phyloP scores from a whole-genome alignment of 345 rosid species.

The Brassica napus region DNA sequence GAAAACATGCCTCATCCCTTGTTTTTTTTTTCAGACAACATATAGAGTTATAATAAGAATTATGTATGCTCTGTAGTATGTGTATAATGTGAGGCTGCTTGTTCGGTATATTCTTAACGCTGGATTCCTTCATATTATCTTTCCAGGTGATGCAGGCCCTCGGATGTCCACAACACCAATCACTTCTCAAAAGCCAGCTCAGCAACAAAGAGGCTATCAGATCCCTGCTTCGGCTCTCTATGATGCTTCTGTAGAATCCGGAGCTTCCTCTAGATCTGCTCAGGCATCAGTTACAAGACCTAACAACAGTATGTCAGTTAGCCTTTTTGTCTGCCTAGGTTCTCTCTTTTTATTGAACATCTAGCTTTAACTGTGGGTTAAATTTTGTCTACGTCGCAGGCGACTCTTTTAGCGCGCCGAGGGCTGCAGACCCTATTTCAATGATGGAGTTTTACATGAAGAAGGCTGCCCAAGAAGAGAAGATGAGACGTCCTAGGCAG shows the following conservation, averaged over 20 bases:
- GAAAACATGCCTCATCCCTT: neutral
- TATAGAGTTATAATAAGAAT: neutral
- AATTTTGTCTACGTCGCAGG: conserved; percentile 32
- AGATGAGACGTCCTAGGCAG: conserved; percentile 81
- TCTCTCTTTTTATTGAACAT: neutral
- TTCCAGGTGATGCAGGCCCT: conserved; percentile 52
- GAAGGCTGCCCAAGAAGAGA: conserved; percentile 97
- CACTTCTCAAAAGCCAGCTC: conserved; percentile 51
- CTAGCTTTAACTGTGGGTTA: conserved; percentile 21
- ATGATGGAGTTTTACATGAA: conserved; percentile 99
- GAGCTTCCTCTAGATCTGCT: conserved; percentile 39
- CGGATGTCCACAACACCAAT: conserved; percentile 47
- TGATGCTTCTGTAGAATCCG: conserved; percentile 56
- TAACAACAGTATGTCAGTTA: conserved; percentile 41
- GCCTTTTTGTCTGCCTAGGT: conserved; percentile 1
- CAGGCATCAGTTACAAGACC: conserved; percentile 50
- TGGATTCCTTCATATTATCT: conserved; percentile 6
- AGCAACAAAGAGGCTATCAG: conserved; percentile 67
- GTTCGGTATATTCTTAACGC: conserved; percentile 13
- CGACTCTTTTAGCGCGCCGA: conserved; percentile 41
- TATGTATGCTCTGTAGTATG: conserved; percentile 10
- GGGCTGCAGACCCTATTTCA: conserved; percentile 79
- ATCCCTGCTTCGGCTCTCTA: conserved; percentile 91
- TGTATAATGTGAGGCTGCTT: conserved; percentile 2
- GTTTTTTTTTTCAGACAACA: neutral